Evolutionary conservation across 2,329 filamentous ascomycete species (phyloP), one percentile per base, ranked within the genome.

Genomic region (Rhexocercosporidium sp.): DNA sequence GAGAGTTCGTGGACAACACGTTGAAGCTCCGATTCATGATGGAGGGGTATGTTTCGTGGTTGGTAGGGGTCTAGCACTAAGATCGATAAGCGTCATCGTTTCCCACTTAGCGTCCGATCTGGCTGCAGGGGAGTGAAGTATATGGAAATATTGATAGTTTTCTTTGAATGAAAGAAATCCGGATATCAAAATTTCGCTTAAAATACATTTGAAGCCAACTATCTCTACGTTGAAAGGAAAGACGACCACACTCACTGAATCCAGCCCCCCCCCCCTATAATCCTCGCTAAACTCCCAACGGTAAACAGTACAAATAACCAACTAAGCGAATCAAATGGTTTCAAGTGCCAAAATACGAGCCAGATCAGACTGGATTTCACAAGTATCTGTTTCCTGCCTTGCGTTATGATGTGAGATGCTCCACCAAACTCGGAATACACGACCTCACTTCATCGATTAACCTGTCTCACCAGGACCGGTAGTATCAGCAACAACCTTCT

Each of bases 1-100:
- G 9, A 20, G 57, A 31, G 6, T 18, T 39, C 11, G n/a, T 29
- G 37, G 25, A 22, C 22, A 12, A 31, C 39, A 34, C n/a, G 29
- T 22, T 56, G 18, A 56, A 34, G 53, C 27, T 54, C 2, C 31
- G 44, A 51, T 49, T 51, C 59, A 49, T 29, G 57, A 60, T 61
- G 44, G 56, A 59, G 56, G 56, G 56, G 56, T 22, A 59, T 31
- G 34, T 59, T 59, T 59, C 37, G 56, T 8, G 39, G 14, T 53
- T 18, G 3, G 53, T 14, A 37, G 31, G 53, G 31, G 53, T 56
- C 31, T 11, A 18, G 14, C 29, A n/a, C 53, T 37, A 56, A n/a
- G 18, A 44, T 25, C 25, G 56, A 59, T 59, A 44, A 46, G 39
- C 57, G 39, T 60, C 57, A 60, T 60, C 57, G n/a, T 60, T 47